These are phyloP conservation scores for Pyrenochaeta sp. DNA, from an alignment of 2,329 filamentous ascomycete species.

Conservation along the genomic window DNA sequence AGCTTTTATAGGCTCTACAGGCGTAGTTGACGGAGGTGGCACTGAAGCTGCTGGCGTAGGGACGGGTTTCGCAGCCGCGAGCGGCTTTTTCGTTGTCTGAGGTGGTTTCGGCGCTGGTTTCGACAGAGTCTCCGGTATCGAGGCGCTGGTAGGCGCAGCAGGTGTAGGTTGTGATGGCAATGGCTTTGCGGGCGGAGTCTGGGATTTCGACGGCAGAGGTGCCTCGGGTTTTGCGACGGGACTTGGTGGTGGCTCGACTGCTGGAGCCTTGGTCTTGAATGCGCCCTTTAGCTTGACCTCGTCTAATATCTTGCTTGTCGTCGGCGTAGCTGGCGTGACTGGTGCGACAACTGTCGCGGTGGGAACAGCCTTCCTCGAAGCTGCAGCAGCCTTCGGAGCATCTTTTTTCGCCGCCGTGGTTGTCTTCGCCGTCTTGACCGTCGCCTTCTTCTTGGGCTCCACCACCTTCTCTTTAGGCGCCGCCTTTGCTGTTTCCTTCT, in stretches of 20 bases:
- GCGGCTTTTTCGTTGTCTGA: too few species aligned
- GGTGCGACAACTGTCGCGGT: too few species aligned
- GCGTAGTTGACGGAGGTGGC: too few species aligned
- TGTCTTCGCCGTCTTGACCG: constrained; percentile 19
- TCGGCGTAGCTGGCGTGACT: constrained; percentile 38
- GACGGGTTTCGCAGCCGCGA: too few species aligned
- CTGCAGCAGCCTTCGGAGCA: constrained; percentile 11
- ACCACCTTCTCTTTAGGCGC: constrained; percentile 17
- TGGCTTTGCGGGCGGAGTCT: neutral
- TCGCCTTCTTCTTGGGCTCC: constrained; percentile 20
- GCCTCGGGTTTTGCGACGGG: neutral
- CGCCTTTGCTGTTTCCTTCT: constrained; percentile 35
- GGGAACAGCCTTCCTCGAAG: constrained; percentile 11
- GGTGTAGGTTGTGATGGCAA: neutral
- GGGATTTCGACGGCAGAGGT: neutral
- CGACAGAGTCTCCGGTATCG: constrained; percentile 48
- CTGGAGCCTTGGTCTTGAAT: constrained; percentile 17
- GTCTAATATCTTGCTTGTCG: constrained; percentile 41
- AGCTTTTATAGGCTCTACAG: too few species aligned
- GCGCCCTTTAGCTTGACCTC: constrained; percentile 35
- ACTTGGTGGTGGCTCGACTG: neutral
- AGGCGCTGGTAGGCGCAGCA: neutral
- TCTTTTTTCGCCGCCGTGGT: constrained; percentile 17
- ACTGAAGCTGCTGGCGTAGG: too few species aligned
- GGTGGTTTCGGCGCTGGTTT: constrained; percentile 55